Base-by-base conservation (phyloP, 495 filamentous ascomycete species). In the Neurospora sp. region DNA sequence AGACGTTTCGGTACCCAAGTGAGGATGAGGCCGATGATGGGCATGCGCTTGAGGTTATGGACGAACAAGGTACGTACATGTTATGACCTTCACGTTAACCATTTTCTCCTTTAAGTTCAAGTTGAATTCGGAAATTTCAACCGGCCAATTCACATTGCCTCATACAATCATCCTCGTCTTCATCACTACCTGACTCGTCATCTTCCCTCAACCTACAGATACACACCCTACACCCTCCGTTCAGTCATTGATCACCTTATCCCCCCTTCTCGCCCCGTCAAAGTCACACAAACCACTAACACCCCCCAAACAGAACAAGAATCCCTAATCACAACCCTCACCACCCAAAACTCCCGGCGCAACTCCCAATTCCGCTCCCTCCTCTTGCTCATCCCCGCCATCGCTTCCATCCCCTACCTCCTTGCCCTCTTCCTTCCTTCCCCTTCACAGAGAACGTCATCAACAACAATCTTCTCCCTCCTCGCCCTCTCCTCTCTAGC, bases 1-100 rank as follows among this genome's bases (percentile, higher is more conserved):
- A 84, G 72, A 89, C 88, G 14, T 92, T 92, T 80, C 86, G 83
- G 16, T 92, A 91, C 83, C 88, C 89, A 4, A 81, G 84, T 59
- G 89, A 90, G 77, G 83, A 83, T 10, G 84, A 84, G 70, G 71
- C 72, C 27, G 71, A 72, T 72, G 54, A 62, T 35, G 39, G 12
- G 35, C 27, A 62, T 40, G 59, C 73, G n/a, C 86, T 84, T 14
- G 84, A 88, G 72, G 86, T 89, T 72, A 76, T 90, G 42, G 90
- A 92, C 74, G 90, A 92, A 78, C 86, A 91, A 85, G 88, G 88
- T 89, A 72, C 35, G 35, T 35, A 35, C 35, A 35, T 35, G 35
- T 5, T 35, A 35, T 35, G 35, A 35, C 4, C 35, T 35, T 35
- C 35, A 35, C 35, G 31, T 35, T 35, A 35, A 35, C 31, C 31